phyloP scores from a whole-genome alignment of 129 eudicot genomes.

The Arctium minus region DNA sequence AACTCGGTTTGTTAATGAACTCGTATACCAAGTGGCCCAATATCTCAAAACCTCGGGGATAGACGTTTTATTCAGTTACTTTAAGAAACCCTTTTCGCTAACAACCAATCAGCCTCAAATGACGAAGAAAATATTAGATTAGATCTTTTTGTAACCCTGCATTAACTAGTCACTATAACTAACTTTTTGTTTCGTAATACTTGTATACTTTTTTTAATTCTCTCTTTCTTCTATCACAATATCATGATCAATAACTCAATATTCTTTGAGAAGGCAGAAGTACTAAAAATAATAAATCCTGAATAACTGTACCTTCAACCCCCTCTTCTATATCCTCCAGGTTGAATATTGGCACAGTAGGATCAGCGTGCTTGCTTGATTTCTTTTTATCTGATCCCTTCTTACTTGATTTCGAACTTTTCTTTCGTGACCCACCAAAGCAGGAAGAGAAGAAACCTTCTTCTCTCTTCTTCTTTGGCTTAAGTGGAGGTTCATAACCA shows the following conservation, averaged over 20 bases:
- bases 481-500: slow-evolving; percentile 96
- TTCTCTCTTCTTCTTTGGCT: slow-evolving; percentile 88
- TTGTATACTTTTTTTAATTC: not conserved
- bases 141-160: too few relatives aligned
- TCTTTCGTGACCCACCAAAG: slow-evolving; percentile 79
- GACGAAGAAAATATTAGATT: too few relatives aligned
- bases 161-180: too few relatives aligned
- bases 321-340: slow-evolving; percentile 98
- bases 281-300: not conserved
- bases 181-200: not conserved
- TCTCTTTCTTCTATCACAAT: too few relatives aligned
- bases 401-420: slow-evolving; percentile 72
- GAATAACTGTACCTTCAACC: slow-evolving; percentile 75
- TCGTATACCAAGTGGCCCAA: not conserved
- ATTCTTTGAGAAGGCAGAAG: not conserved
- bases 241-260: not conserved
- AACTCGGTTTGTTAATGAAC: too few relatives aligned
- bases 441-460: slow-evolving; percentile 73
- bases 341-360: slow-evolving; percentile 93
- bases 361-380: slow-evolving; percentile 87
- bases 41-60: not conserved
- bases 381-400: slow-evolving; percentile 93
- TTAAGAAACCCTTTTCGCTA: not conserved
- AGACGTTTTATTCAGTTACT: not conserved
- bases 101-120: too few relatives aligned